These are phyloP conservation scores for Mimosa bimucronata DNA, from an alignment of 306 rosid genomes.

Conservation along the genomic window DNA sequence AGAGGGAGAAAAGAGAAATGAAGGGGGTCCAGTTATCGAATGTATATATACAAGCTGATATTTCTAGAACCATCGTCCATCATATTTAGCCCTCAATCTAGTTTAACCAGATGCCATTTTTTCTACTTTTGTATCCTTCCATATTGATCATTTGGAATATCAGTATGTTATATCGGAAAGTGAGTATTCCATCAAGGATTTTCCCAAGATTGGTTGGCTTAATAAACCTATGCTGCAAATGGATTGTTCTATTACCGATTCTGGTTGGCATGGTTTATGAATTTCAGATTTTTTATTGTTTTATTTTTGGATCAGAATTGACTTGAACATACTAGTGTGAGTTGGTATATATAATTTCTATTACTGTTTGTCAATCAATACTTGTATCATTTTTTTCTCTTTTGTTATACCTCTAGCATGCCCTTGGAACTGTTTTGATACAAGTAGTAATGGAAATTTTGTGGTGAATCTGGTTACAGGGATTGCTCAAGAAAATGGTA, in stretches of 20 bases:
- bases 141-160: not conserved
- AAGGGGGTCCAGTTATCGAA: not conserved
- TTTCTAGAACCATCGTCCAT: not conserved
- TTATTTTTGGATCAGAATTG: conserved; percentile 1
- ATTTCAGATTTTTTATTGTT: not conserved
- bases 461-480: conserved; percentile 40
- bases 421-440: conserved; percentile 1
- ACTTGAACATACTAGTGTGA: not conserved
- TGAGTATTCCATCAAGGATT: conserved; percentile 1
- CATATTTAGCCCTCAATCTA: conserved; percentile 8
- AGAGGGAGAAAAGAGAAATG: not conserved
- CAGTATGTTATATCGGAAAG: not conserved
- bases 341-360: not conserved
- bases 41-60: not conserved
- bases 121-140: not conserved
- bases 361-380: not conserved
- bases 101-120: not conserved
- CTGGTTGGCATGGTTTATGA: not conserved
- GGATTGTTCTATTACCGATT: not conserved
- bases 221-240: not conserved
- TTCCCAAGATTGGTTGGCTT: not conserved
- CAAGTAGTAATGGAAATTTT: conserved; percentile 23
- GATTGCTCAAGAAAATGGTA: conserved; percentile 51
- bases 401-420: not conserved
- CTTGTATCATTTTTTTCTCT: not conserved